Conservation (phyloP, 352 stramenopile species). For the Pythium diclinum region DNA sequence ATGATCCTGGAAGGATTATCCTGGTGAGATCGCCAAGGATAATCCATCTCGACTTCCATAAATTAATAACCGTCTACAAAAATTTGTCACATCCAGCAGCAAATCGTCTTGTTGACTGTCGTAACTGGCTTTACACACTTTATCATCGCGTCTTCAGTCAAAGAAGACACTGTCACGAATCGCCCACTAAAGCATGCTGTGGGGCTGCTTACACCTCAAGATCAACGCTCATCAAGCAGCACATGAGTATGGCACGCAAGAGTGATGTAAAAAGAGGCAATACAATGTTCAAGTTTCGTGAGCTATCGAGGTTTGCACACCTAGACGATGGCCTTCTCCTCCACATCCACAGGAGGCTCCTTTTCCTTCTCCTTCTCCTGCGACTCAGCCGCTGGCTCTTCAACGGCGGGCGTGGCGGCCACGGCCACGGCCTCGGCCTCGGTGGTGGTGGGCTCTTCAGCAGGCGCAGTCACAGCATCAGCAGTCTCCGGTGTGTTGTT, state of each 20-base stretch:
- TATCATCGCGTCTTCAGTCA: too few species aligned
- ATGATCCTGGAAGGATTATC: neutral
- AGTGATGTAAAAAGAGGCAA: neutral
- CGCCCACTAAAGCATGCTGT: too few species aligned
- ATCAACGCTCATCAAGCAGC: too few species aligned
- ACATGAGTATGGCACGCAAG: too few species aligned
- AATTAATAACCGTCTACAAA: too few species aligned
- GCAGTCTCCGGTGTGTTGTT: conserved; percentile 3
- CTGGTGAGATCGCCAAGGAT: too few species aligned
- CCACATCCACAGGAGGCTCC: neutral
- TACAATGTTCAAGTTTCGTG: neutral
- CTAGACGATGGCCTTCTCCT: neutral
- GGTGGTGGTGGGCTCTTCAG: neutral
- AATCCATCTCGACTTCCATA: too few species aligned
- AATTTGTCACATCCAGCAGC: too few species aligned
- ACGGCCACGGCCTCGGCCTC: neutral
- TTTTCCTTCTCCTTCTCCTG: neutral
- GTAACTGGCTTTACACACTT: too few species aligned
- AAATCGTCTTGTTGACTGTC: too few species aligned
- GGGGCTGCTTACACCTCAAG: too few species aligned
- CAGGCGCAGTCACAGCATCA: neutral
- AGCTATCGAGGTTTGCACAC: neutral
- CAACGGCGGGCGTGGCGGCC: neutral
- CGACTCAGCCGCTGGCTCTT: neutral
- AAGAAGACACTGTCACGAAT: too few species aligned